phyloP scores from a whole-genome alignment of 805 yeast genomes.

The Cyberlindnera japonica region DNA sequence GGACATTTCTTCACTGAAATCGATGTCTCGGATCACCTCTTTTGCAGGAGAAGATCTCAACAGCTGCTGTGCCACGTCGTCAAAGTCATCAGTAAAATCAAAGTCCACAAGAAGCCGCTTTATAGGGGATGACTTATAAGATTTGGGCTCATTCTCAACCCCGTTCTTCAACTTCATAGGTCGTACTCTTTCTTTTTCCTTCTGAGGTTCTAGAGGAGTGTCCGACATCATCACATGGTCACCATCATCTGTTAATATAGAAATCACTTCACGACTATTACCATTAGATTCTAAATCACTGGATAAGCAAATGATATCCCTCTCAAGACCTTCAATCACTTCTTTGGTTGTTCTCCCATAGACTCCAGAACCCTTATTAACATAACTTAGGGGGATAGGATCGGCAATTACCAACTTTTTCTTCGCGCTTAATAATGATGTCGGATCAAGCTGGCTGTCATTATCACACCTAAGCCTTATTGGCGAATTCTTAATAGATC shows the following conservation, averaged over 20 bases:
- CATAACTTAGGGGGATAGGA: background rate
- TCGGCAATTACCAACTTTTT: background rate
- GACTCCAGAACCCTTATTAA: background rate
- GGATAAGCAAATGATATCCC: too few species aligned
- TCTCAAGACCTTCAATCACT: background rate
- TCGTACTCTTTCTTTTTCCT: too few species aligned
- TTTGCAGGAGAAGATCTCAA: background rate
- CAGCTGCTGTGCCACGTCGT: background rate
- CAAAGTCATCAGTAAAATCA: background rate
- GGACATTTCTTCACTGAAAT: slow-evolving; percentile 1
- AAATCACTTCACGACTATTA: too few species aligned
- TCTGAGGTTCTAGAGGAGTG: too few species aligned
- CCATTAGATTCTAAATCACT: too few species aligned
- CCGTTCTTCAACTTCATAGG: too few species aligned
- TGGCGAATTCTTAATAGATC: background rate
- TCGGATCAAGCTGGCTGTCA: background rate
- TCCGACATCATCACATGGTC: too few species aligned
- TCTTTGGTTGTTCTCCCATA: background rate
- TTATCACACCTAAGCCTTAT: background rate
- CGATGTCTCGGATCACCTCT: background rate
- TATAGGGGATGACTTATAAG: background rate
- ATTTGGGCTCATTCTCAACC: background rate
- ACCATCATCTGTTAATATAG: too few species aligned
- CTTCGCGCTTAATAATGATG: background rate
- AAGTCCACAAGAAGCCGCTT: background rate